phyloP scores from a whole-genome alignment of 441 rosid genomes.

The Pelargonium cotyledonis region DNA sequence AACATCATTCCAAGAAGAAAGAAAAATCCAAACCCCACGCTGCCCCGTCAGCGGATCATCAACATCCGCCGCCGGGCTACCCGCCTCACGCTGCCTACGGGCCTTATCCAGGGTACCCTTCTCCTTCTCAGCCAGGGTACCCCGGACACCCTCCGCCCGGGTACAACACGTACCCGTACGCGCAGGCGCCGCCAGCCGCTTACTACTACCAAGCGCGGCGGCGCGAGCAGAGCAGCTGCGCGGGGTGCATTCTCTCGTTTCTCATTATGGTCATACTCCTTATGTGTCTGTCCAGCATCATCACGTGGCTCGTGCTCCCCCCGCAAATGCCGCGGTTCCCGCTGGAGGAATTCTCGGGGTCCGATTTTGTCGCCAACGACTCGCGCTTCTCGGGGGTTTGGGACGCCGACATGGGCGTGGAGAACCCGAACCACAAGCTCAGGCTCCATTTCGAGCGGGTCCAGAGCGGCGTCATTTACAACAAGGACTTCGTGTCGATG shows the following conservation, averaged over 20 bases:
- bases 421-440: neutral
- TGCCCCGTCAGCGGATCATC: neutral
- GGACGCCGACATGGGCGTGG: constrained; percentile 5
- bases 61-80: neutral
- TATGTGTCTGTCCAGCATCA: neutral
- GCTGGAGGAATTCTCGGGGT: neutral
- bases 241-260: neutral
- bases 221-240: neutral
- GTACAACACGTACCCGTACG: neutral
- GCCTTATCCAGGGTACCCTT: neutral
- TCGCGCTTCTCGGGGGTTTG: neutral
- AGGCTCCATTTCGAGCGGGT: neutral
- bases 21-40: neutral
- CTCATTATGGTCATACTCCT: neutral
- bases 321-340: neutral
- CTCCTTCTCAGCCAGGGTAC: neutral
- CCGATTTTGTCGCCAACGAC: neutral
- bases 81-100: neutral
- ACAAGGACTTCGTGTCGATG: neutral
- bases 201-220: neutral
- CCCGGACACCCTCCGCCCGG: neutral
- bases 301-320: neutral
- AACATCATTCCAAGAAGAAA: neutral
- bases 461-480: neutral
- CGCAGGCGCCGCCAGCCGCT: neutral